phyloP scores from a whole-genome alignment of 1,284 basidiomycete genomes.

The Hymenochaete sp. region DNA sequence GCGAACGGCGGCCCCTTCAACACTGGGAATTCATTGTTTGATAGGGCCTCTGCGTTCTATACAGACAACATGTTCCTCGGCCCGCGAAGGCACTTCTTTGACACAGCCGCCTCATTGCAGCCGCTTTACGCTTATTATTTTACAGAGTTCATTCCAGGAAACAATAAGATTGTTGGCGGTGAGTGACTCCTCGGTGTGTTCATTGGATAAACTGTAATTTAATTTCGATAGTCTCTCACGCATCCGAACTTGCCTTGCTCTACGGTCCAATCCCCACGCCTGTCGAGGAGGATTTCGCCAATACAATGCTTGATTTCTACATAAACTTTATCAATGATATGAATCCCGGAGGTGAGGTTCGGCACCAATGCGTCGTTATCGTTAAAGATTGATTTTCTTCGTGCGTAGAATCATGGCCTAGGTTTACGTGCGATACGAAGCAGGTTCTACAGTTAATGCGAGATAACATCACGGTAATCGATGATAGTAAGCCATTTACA shows the following conservation, averaged over 20 bases:
- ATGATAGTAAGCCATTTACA: constrained; percentile 34
- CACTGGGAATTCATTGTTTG: constrained; percentile 51
- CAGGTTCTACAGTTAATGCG: constrained; percentile 40
- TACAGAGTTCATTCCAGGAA: constrained; percentile 46
- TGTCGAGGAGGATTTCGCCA: constrained; percentile 38
- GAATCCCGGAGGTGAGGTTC: constrained; percentile 38
- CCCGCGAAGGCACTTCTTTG: constrained; percentile 40
- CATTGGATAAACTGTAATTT: not conserved
- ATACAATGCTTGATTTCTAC: constrained; percentile 41
- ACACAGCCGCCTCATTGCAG: constrained; percentile 35
- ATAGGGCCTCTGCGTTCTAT: constrained; percentile 47
- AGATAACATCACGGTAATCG: constrained; percentile 41
- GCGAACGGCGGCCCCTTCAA: constrained; percentile 40
- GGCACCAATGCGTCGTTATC: constrained; percentile 1
- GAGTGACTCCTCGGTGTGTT: constrained; percentile 15
- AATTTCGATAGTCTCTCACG: constrained; percentile 37
- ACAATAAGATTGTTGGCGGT: constrained; percentile 36
- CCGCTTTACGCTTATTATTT: constrained; percentile 48
- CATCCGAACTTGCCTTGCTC: constrained; percentile 39
- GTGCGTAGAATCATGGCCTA: constrained; percentile 36
- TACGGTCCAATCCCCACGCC: constrained; percentile 39
- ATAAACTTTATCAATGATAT: constrained; percentile 46
- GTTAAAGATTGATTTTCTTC: not conserved
- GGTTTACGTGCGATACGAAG: constrained; percentile 28
- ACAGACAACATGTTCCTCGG: constrained; percentile 48